Conservation (phyloP, 2,329 filamentous ascomycete genomes). For the Fusarium sp. region DNA sequence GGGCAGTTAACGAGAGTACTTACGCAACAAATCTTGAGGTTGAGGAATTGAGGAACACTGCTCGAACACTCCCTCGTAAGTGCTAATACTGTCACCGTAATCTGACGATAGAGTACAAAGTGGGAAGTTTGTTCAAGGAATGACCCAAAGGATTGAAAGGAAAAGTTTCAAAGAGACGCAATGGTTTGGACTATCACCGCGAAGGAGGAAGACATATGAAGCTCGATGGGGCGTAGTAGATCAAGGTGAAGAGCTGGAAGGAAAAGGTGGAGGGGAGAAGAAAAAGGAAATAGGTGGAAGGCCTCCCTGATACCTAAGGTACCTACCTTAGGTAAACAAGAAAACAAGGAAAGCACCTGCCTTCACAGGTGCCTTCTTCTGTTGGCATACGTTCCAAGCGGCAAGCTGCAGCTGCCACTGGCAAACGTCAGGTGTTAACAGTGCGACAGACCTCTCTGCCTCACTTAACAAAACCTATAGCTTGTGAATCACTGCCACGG, state of each 20-base stretch:
- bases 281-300: not conserved
- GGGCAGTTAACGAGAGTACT: not conserved
- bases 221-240: not conserved
- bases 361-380: not conserved
- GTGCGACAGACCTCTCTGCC: not conserved
- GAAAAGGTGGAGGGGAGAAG: not conserved
- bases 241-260: not conserved
- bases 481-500: not conserved
- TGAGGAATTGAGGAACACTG: slow-evolving; percentile 18
- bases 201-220: not conserved
- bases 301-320: not conserved
- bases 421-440: not conserved
- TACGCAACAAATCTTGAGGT: not conserved
- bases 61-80: not conserved
- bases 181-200: not conserved
- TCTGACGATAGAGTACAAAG: not conserved
- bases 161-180: not conserved
- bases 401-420: not conserved
- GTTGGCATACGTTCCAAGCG: not conserved
- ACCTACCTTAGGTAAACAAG: not conserved
- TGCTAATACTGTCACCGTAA: not conserved
- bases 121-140: not conserved
- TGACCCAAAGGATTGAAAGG: not conserved
- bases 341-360: not conserved
- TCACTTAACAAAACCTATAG: not conserved